phyloP scores from a whole-genome alignment of 148 eudicot genomes.

The Vaccinium vitisidaea region DNA sequence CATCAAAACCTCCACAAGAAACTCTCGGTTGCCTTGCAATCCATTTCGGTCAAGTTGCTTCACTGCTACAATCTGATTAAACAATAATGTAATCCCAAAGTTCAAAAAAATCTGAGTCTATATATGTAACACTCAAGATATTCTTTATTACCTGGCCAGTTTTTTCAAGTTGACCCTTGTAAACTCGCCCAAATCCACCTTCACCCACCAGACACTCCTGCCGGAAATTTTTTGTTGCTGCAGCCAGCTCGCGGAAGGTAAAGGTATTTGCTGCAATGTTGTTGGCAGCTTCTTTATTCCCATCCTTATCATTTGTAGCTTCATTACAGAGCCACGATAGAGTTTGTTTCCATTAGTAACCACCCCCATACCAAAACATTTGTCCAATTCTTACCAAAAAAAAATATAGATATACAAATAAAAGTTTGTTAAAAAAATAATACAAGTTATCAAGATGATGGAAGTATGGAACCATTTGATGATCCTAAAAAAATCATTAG shows the following conservation, averaged over 20 bases:
- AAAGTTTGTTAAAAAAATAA: too few relatives aligned
- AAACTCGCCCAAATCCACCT: slow-evolving; percentile 77
- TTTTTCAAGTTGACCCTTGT: slow-evolving; percentile 49
- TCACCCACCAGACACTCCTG: slow-evolving; percentile 64
- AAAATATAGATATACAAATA: background rate
- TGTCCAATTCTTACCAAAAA: background rate
- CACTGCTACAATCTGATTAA: slow-evolving; percentile 49
- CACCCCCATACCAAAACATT: background rate
- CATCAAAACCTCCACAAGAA: slow-evolving; percentile 72
- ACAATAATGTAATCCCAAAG: background rate
- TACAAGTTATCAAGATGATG: too few relatives aligned
- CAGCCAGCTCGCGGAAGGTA: slow-evolving; percentile 63
- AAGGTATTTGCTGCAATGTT: slow-evolving; percentile 59
- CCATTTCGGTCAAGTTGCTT: slow-evolving; percentile 72
- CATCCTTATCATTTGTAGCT: slow-evolving; percentile 19
- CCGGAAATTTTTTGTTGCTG: slow-evolving; percentile 68
- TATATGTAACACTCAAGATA: background rate
- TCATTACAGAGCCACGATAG: slow-evolving; percentile 19
- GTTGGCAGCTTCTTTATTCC: slow-evolving; percentile 21
- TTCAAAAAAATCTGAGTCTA: background rate
- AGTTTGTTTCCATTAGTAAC: background rate
- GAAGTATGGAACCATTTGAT: too few relatives aligned
- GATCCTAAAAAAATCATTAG: background rate
- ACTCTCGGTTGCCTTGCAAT: slow-evolving; percentile 68
- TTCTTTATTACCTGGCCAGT: slow-evolving; percentile 43